Percentiles rank a stretch among this genome's conserved stretches.
Evolutionary conservation across 352 stramenopile genomes (phyloP).

Genomic region (Globisporangium recalcitrans): DNA sequence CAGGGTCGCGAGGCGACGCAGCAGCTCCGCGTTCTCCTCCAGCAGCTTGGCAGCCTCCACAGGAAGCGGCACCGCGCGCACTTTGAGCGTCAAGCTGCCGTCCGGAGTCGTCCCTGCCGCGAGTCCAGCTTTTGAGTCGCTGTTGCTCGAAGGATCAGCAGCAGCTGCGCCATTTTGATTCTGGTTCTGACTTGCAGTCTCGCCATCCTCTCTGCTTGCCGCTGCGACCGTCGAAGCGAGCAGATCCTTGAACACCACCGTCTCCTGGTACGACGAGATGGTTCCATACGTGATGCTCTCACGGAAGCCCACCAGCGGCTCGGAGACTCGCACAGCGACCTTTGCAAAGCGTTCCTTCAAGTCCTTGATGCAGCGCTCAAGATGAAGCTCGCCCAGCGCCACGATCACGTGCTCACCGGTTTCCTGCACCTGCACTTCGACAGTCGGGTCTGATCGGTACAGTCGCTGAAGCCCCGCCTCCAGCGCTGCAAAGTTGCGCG

Average conservation of each 20-base stretch:
- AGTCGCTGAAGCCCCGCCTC: conserved; percentile 86
- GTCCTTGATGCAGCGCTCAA: conserved; percentile 91
- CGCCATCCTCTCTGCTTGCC: conserved; percentile 3
- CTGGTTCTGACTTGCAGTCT: conserved; percentile 11
- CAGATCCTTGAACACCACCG: conserved; percentile 67
- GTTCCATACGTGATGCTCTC: conserved; percentile 72
- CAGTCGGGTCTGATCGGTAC: conserved; percentile 89
- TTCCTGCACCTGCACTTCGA: conserved; percentile 89
- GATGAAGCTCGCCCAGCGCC: conserved; percentile 87
- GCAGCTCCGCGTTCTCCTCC: conserved; percentile 58
- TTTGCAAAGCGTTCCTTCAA: conserved; percentile 86
- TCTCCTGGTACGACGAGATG: conserved; percentile 60
- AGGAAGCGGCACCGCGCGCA: conserved; percentile 78
- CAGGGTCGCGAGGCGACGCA: conserved; percentile 30
- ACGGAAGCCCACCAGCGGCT: conserved; percentile 87
- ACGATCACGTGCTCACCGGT: conserved; percentile 89
- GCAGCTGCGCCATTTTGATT: conserved; percentile 2
- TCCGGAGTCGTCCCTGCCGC: conserved; percentile 62
- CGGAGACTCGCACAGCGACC: conserved; percentile 76
- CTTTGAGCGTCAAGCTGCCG: conserved; percentile 60
- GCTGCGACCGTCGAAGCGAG: conserved; percentile 23
- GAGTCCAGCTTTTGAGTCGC: conserved; percentile 25
- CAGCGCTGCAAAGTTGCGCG: conserved; percentile 79
- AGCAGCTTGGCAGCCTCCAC: conserved; percentile 54
- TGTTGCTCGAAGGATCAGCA: conserved; percentile 13